A percentile compares a stretch with the other conserved stretches of the same genome.
Conservation (phyloP, 179 eudicot genomes). For the Silene vulgaris region DNA sequence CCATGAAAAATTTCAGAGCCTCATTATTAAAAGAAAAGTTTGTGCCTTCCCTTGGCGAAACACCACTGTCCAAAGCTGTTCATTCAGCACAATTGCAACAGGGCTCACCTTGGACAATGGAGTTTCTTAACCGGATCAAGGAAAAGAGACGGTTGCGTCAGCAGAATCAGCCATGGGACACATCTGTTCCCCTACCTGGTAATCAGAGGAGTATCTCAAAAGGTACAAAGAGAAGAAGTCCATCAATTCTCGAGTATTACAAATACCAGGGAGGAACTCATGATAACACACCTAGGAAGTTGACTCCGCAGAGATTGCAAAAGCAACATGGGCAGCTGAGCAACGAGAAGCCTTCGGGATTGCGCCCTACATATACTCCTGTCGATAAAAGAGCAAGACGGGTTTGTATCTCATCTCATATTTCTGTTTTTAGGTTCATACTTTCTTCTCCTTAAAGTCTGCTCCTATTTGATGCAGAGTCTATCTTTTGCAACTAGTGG, state of each 20-base stretch:
- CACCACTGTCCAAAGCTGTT: slow-evolving; percentile 68
- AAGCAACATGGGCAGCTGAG: slow-evolving; percentile 37
- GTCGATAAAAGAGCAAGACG: slow-evolving; percentile 74
- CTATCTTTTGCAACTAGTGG: slow-evolving; percentile 68
- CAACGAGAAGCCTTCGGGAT: slow-evolving; percentile 41
- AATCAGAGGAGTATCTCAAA: slow-evolving; percentile 36
- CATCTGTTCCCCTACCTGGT: slow-evolving; percentile 40
- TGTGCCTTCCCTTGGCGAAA: slow-evolving; percentile 36
- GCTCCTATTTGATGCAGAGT: slow-evolving; percentile 45
- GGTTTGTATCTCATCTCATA: slow-evolving; percentile 41
- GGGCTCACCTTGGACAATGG: slow-evolving; percentile 95
- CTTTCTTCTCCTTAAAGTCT: slow-evolving; percentile 14
- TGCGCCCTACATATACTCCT: slow-evolving; percentile 55
- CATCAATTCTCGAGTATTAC: slow-evolving; percentile 66
- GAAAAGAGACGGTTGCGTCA: slow-evolving; percentile 68
- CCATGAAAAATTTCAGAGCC: slow-evolving; percentile 26
- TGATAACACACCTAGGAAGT: slow-evolving; percentile 47
- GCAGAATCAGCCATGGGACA: slow-evolving; percentile 46
- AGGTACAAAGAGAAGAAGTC: slow-evolving; percentile 67
- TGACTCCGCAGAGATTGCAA: slow-evolving; percentile 42
- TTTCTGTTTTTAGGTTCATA: not conserved
- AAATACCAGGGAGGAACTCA: slow-evolving; percentile 51
- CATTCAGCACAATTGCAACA: slow-evolving; percentile 44
- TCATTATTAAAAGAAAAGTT: slow-evolving; percentile 32
- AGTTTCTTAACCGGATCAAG: slow-evolving; percentile 77